phyloP scores from a whole-genome alignment of 495 filamentous ascomycete species.

The Neurospora sp. region DNA sequence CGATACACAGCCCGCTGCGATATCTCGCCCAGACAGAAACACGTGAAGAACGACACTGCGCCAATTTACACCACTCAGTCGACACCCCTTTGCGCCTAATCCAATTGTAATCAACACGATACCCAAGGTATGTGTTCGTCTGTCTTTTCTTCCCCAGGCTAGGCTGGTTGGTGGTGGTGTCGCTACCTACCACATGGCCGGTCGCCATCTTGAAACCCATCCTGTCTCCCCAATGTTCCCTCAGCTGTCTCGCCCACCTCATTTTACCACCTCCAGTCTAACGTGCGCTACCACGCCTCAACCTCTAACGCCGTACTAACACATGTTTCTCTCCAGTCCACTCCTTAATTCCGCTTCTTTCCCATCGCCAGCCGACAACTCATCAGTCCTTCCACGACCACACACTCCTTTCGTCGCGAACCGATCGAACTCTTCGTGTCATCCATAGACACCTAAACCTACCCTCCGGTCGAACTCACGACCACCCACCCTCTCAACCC shows the following conservation, averaged over 20 bases:
- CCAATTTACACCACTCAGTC: not conserved
- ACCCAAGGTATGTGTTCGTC: not conserved
- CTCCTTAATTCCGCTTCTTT: not conserved
- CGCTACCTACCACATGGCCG: not conserved
- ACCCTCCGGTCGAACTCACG: not conserved
- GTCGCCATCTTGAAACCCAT: not conserved
- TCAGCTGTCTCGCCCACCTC: not conserved
- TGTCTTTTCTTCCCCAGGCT: not conserved
- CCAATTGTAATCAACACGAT: not conserved
- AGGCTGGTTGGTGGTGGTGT: not conserved
- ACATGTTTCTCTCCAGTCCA: not conserved
- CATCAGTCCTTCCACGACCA: not conserved
- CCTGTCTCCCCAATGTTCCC: not conserved
- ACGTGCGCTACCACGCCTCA: not conserved
- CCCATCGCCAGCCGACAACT: not conserved
- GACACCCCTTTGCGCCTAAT: not conserved
- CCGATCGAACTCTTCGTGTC: not conserved
- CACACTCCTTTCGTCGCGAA: not conserved
- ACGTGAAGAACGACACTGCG: not conserved
- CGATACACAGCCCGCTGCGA: not conserved
- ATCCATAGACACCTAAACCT: not conserved
- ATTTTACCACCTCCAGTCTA: not conserved
- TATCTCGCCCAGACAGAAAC: not conserved
- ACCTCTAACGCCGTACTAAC: not conserved
- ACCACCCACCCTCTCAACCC: not conserved